A percentile compares a stretch with the other conserved stretches of the same genome.
Conservation (phyloP, 2,329 filamentous ascomycete species). For the Botrytis deweyae region DNA sequence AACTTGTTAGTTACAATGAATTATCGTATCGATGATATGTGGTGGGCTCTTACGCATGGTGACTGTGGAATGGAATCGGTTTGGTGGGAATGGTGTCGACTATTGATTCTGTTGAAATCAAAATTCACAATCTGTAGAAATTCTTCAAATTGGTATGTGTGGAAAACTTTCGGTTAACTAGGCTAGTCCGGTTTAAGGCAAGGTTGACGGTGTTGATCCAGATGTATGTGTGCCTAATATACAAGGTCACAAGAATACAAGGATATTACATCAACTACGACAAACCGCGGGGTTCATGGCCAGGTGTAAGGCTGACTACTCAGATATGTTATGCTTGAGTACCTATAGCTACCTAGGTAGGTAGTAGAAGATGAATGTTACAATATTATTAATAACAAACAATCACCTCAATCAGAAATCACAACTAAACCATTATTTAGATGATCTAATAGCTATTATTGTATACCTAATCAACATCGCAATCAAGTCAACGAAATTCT, state of each 20-base stretch:
- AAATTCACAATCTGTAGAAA: constrained; percentile 12
- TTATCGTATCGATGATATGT: background rate
- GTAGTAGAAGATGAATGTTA: background rate
- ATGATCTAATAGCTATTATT: constrained; percentile 23
- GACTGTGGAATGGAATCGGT: constrained; percentile 22
- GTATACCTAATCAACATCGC: constrained; percentile 21
- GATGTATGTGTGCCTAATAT: background rate
- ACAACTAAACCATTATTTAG: background rate
- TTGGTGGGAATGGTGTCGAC: constrained; percentile 22
- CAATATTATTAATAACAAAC: background rate
- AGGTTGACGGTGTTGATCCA: background rate
- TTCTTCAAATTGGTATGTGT: constrained; percentile 22
- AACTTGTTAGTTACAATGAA: constrained; percentile 2
- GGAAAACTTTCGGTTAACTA: constrained; percentile 24
- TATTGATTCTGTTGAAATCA: constrained; percentile 22
- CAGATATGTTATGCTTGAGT: background rate
- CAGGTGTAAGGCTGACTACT: background rate
- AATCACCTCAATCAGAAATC: background rate
- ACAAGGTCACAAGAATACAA: background rate
- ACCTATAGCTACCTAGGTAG: background rate
- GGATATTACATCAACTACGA: background rate
- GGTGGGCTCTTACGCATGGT: constrained; percentile 20
- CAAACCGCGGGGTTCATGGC: constrained; percentile 1
- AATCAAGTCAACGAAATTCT: constrained; percentile 19
- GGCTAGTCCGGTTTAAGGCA: background rate